Conservation (phyloP, 208 protist genomes). For the Acanthamoeba lenticulata region DNA sequence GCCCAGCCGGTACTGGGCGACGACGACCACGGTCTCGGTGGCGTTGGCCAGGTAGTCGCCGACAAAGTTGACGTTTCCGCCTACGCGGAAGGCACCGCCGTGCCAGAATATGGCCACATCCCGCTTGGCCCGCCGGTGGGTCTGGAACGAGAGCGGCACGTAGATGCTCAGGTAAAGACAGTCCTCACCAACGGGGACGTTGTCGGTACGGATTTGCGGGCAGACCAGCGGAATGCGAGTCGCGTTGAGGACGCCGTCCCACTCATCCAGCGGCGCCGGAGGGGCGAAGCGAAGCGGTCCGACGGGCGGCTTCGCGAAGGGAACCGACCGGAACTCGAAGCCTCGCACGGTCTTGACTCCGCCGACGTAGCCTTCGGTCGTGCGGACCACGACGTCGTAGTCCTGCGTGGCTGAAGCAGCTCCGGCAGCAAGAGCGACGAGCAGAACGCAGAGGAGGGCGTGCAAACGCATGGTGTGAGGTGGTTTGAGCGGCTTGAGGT, state of each 20-base stretch:
- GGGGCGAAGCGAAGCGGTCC: not conserved
- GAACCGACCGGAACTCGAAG: not conserved
- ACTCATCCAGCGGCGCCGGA: not conserved
- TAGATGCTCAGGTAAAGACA: conserved; percentile 40
- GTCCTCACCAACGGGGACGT: not conserved
- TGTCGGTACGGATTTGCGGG: not conserved
- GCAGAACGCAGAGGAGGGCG: too few relatives aligned
- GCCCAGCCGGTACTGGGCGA: conserved; percentile 63
- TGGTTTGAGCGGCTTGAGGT: too few relatives aligned
- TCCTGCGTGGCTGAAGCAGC: too few relatives aligned
- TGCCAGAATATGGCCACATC: not conserved
- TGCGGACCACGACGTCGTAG: not conserved
- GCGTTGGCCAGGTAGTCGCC: not conserved
- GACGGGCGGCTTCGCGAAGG: not conserved
- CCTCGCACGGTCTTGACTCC: not conserved
- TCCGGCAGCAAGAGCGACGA: too few relatives aligned
- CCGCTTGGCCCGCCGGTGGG: not conserved
- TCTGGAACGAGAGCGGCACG: not conserved
- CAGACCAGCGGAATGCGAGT: too few relatives aligned
- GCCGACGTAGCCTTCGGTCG: not conserved
- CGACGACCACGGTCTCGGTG: not conserved
- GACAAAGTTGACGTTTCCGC: not conserved
- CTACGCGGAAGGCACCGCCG: not conserved
- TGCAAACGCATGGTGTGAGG: too few relatives aligned
- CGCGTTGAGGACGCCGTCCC: not conserved